Evolutionary conservation across 441 rosid genomes (phyloP), one percentile per base, ranked within the genome.

Genomic region (Gossypium gossypioides): DNA sequence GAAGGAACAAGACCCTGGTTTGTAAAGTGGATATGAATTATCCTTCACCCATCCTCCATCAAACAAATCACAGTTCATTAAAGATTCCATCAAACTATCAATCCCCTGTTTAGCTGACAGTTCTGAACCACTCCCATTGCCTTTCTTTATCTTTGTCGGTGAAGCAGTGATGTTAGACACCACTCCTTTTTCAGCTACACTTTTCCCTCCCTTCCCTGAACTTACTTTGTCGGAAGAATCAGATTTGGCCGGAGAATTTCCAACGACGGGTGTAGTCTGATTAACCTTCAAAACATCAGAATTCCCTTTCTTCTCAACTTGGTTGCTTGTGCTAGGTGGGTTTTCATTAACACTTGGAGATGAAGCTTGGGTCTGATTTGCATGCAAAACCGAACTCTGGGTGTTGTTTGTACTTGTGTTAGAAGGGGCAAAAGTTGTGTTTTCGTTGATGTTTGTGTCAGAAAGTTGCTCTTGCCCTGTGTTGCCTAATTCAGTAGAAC

Each of bases 21-120:
- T 85, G 80, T 92, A 94, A 6, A 92, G 91, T 1, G 99, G 99
- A 79, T 94, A 92, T 0, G 97, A 86, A 72, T 90, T 86, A 78
- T 92, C 99, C 79, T 13, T 84, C 37, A 90, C 81, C 99, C 99
- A 94, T 21, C 81, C 78, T 51, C 97, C 99, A 75, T 92, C 91
- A 83, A 86, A 89, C 72, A 92, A 84, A 70, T 94, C 87, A 71
- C 99, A 94, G 0, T 83, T 84, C 86, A 77, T 78, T 81, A 89
- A 48, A 32, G 84, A 75, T 72, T 82, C 78, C 29, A 77, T 59
- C 75, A 65, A 29, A 74, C 58, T 71, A 66, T 80, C 86, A n/a
- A 78, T 73, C 76, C 74, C 84, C 71, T 83, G 83, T 72, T 86
- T 81, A 74, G 58, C 51, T 72, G 73, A 13, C 27, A 21, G 29